Base-by-base conservation (phyloP, 169 alveolate species). In the Perkinsus chesapeaki region DNA sequence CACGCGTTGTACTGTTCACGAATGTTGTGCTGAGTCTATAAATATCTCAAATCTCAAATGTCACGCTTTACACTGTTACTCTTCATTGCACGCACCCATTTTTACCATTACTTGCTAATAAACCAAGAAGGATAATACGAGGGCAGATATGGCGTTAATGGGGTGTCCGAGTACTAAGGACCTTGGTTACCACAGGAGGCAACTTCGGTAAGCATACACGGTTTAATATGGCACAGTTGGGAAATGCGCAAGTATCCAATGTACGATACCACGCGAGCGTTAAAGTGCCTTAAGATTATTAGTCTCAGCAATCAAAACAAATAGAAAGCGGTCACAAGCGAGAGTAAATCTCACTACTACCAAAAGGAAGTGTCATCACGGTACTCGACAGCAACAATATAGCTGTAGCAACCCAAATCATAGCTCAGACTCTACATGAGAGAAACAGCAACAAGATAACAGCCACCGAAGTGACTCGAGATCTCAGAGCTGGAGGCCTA, bases 101-200 rank as follows among this genome's bases (percentile, higher is more conserved):
- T n/a, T n/a, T n/a, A n/a, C n/a, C n/a, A n/a, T n/a, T n/a, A n/a
- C n/a, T n/a, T n/a, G n/a, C n/a, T n/a, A n/a, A n/a, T n/a, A n/a
- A n/a, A n/a, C n/a, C n/a, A n/a, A n/a, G n/a, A n/a, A n/a, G n/a
- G n/a, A n/a, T n/a, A n/a, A n/a, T n/a, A n/a, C n/a, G n/a, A n/a
- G n/a, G n/a, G n/a, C n/a, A n/a, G n/a, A n/a, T n/a, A n/a, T n/a
- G n/a, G n/a, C n/a, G n/a, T 60, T 9, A 27, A 5, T 1, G 31
- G 27, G 82, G 0, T 60, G 27, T 60, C 82, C 23, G 82, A 60
- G 82, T 60, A 60, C 82, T 60, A 60, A 60, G 82, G 82, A 60
- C 82, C 82, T 60, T 60, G 82, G 82, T 23, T 60, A 34, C 82
- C 82, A 60, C 82, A 60, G 82, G 82, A 60, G 82, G 82, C 82